Evolutionary conservation across 768 basidiomycete species (phyloP), one percentile per base, ranked within the genome.

Genomic region (Lentinula boryana): DNA sequence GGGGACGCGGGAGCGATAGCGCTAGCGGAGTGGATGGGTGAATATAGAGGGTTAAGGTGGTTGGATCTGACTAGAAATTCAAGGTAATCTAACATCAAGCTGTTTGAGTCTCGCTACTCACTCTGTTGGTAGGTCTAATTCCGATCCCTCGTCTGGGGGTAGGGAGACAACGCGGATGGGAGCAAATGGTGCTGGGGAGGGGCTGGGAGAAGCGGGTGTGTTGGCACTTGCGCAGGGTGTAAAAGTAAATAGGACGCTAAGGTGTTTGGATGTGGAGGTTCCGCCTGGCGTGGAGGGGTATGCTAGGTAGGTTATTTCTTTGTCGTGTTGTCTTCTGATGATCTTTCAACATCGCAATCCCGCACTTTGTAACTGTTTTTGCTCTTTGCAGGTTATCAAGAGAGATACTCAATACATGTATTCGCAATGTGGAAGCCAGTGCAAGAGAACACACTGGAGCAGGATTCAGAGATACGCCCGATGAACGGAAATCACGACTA

Each of bases 11-110:
- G 94, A 1, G 95, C 96, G 0, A 98, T 98, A 63, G 89, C 93
- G 0, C 82, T 98, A 1, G 97, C 96, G 2, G 96, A 98, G 71
- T 98, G 97, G 76, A 83, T 98, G 0, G 95, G 95, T 0, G 95
- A 98, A 70, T 88, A 91, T 0, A 82, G 80, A 16, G 89, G 89
- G 0, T 79, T 99, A 4, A 79, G 98, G 0, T 95, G 98, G 71
- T 85, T 99, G 58, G 97, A 98, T 72, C 75, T 97, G 32, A 97
- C 94, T 0, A 76, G 81, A 65, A 96, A 96, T 70, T 72, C 78
- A 8, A n/a, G 36, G 36, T 38, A 8, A 38, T 8, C 13, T 38
- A 8, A 8, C 1, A 38, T 8, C 36, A 38, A 13, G 36, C 36
- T 13, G 9, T 1, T 8, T 13, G 36, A 38, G 13, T 38, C 7